Percentiles rank a stretch among this genome's conserved stretches.
phyloP scores from a whole-genome alignment of 495 filamentous ascomycete genomes.

The Astrothelium subdiscretum region DNA sequence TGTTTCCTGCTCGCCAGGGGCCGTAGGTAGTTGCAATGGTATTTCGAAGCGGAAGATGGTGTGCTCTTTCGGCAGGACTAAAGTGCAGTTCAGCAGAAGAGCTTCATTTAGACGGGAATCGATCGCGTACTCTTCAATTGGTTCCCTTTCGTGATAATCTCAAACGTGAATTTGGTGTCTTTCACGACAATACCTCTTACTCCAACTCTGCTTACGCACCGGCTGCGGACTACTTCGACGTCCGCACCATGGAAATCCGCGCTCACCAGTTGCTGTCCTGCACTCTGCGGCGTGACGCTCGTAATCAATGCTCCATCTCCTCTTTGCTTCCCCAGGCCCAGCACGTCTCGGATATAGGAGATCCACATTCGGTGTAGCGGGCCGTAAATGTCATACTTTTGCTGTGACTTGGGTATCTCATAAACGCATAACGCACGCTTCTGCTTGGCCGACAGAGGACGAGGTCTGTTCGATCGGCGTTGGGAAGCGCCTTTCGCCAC shows the following conservation, averaged over 20 bases:
- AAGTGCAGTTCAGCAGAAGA: background rate
- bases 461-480: conserved; percentile 45
- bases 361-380: conserved; percentile 70
- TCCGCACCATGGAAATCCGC: conserved; percentile 86
- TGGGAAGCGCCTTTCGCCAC: conserved; percentile 43
- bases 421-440: conserved; percentile 63
- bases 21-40: conserved; percentile 31
- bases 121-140: conserved; percentile 46
- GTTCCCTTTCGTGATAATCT: conserved; percentile 57
- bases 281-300: conserved; percentile 38
- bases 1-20: conserved; percentile 7
- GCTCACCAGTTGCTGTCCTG: conserved; percentile 56
- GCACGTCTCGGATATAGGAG: conserved; percentile 66
- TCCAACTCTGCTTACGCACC: conserved; percentile 72
- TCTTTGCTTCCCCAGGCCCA: conserved; percentile 36
- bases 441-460: conserved; percentile 67
- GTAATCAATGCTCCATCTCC: background rate
- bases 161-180: conserved; percentile 78
- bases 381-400: conserved; percentile 65
- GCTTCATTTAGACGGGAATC: background rate
- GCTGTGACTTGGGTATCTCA: conserved; percentile 53
- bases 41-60: conserved; percentile 73
- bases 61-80: conserved; percentile 76
- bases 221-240: conserved; percentile 70
- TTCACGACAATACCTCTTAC: conserved; percentile 74